Base-by-base conservation (phyloP, 2,329 filamentous ascomycete genomes). In the Aspergillus alliaceus region DNA sequence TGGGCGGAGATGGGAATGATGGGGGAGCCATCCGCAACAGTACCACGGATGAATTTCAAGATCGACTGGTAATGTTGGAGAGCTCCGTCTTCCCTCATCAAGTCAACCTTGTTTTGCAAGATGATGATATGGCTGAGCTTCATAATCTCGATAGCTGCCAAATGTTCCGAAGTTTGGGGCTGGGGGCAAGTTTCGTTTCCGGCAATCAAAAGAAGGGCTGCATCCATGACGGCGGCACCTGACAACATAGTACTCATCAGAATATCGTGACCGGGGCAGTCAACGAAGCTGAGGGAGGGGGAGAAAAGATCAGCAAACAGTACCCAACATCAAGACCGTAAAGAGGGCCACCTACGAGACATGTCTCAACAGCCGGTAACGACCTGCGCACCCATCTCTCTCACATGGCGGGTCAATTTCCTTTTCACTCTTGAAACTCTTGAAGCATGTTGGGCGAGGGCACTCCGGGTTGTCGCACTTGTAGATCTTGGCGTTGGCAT, bases 161-260 rank as follows among this genome's bases (percentile, higher is more conserved):
- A 84, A 84, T 99, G 95, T 81, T 99, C 95, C 24, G 93, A 97
- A 18, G 95, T 99, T 80, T 99, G 95, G 51, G 95, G 95, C 79
- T 99, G 95, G 32, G 95, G 95, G 82, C 95, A 98, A 52, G 91
- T 88, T 88, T 99, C 95, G 81, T 99, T 99, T 75, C 95, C 95
- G 61, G 95, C 95, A 74, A 99, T 97, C 54, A 99, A 84, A 55
- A 99, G 86, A 59, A 99, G 86, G 18, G 95, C 95, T 64, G 95
- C 95, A 79, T 99, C 95, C 95, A 99, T 99, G 85, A 99, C 95
- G 64, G 95, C 95, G 69, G 95, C 95, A 72, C 95, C 95, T 73
- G 95, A 99, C 84, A 99, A 88, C 95, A 99, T 99, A 70, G 95
- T 99, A 80, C 93, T 98, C 95, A 99, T 99, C 77, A 99, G 93